Evolutionary conservation across 352 stramenopile species (phyloP).

Genomic region (Phytophthora crassamura): DNA sequence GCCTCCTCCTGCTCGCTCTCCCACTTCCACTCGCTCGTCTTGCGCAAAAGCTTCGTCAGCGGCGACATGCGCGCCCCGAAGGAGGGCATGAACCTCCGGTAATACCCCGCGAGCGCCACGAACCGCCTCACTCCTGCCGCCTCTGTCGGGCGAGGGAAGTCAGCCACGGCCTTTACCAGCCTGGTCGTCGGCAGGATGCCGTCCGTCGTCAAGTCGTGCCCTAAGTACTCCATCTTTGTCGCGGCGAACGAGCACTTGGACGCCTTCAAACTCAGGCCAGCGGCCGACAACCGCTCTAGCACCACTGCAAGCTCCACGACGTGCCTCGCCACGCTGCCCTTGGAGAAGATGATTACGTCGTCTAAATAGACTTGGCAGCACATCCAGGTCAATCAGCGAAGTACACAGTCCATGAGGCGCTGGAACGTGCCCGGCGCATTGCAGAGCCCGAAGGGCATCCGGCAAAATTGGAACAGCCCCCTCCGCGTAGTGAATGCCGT

Average conservation of each 20-base stretch:
- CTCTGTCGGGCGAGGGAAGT: too few species aligned
- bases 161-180: slow-evolving; percentile 2
- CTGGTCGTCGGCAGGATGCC: too few species aligned
- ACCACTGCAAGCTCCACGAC: slow-evolving; percentile 26
- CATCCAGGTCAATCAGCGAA: slow-evolving; percentile 23
- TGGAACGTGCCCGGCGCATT: too few species aligned
- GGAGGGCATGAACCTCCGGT: too few species aligned
- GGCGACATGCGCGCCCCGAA: too few species aligned
- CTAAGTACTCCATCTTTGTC: slow-evolving; percentile 24
- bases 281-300: slow-evolving; percentile 12
- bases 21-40: too few species aligned
- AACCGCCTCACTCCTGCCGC: slow-evolving; percentile 21
- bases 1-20: too few species aligned
- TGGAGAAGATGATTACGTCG: slow-evolving; percentile 31
- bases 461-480: slow-evolving; percentile 18
- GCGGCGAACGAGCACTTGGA: slow-evolving; percentile 22
- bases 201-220: slow-evolving; percentile 25
- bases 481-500: slow-evolving; percentile 20
- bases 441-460: slow-evolving; percentile 26
- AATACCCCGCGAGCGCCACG: not conserved
- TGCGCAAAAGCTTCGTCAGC: too few species aligned
- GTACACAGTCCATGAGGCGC: slow-evolving; percentile 28
- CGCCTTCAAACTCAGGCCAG: not conserved
- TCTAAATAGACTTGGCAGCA: slow-evolving; percentile 30
- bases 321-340: slow-evolving; percentile 14